These are phyloP conservation scores for Danielia reshetovae DNA, from an alignment of 805 yeast species.

Conservation along the genomic window DNA sequence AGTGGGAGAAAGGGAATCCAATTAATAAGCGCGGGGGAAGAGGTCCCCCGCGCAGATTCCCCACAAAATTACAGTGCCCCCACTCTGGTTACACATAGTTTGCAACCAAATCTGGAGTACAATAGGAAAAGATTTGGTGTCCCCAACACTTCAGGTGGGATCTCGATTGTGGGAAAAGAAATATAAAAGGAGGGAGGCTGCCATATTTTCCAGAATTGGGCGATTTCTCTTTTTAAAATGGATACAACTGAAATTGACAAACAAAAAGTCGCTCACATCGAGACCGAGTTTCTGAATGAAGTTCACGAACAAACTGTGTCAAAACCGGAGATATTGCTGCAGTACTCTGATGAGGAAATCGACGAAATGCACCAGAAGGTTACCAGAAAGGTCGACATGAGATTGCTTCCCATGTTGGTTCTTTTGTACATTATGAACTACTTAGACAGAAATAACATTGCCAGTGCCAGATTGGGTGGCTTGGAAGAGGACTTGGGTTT, in stretches of 20 bases:
- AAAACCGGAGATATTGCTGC: slow-evolving; percentile 31
- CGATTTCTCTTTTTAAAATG: not conserved
- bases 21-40: too few species aligned
- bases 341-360: slow-evolving; percentile 39
- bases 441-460: slow-evolving; percentile 51
- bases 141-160: too few species aligned
- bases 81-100: too few species aligned
- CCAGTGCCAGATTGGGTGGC: slow-evolving; percentile 52
- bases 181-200: too few species aligned
- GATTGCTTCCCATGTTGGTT: slow-evolving; percentile 49
- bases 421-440: slow-evolving; percentile 50
- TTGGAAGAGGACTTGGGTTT: slow-evolving; percentile 41
- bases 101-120: too few species aligned
- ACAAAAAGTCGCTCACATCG: slow-evolving; percentile 8
- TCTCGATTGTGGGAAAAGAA: too few species aligned
- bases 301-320: too few species aligned
- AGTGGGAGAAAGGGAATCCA: too few species aligned
- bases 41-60: too few species aligned
- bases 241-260: not conserved
- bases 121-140: too few species aligned
- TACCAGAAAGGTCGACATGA: slow-evolving; percentile 44
- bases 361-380: slow-evolving; percentile 39
- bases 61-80: too few species aligned
- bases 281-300: slow-evolving; percentile 2
- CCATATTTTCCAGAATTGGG: too few species aligned